phyloP scores from a whole-genome alignment of 257 asterid species.

The Solanum dulcamara region DNA sequence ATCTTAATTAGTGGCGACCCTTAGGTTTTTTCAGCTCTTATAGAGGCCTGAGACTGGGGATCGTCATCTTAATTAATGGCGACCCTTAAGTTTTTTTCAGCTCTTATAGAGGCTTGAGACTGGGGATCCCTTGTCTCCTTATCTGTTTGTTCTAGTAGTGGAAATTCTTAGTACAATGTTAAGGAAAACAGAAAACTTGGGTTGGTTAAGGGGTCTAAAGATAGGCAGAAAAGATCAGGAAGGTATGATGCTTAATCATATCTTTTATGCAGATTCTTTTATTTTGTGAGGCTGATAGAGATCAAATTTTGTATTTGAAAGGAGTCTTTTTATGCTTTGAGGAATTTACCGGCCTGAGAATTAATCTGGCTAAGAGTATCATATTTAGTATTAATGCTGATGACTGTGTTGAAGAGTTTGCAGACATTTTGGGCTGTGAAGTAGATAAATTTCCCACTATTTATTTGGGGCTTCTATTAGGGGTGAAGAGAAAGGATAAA shows the following conservation, averaged over 20 bases:
- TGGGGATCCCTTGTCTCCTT: neutral
- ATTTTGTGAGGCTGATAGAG: neutral
- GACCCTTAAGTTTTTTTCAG: too few relatives aligned
- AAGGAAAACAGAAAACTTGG: neutral
- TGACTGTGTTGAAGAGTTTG: neutral
- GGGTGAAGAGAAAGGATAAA: neutral
- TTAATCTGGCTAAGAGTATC: neutral
- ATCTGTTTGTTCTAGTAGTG: neutral
- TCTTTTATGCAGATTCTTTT: neutral
- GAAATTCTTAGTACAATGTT: neutral
- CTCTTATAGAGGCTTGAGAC: too few relatives aligned
- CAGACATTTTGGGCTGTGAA: neutral
- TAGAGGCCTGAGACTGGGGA: too few relatives aligned
- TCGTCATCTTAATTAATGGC: too few relatives aligned
- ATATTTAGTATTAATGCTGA: neutral
- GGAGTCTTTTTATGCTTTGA: fast-evolving
- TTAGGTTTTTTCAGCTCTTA: too few relatives aligned
- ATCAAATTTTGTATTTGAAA: neutral
- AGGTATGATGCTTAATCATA: neutral
- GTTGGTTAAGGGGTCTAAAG: neutral
- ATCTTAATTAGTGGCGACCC: too few relatives aligned
- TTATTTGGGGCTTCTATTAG: neutral
- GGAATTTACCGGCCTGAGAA: neutral
- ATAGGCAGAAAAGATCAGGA: neutral
- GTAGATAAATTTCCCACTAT: neutral